Conservation (phyloP, 768 basidiomycete species). For the Xanthoconium stramineum region DNA sequence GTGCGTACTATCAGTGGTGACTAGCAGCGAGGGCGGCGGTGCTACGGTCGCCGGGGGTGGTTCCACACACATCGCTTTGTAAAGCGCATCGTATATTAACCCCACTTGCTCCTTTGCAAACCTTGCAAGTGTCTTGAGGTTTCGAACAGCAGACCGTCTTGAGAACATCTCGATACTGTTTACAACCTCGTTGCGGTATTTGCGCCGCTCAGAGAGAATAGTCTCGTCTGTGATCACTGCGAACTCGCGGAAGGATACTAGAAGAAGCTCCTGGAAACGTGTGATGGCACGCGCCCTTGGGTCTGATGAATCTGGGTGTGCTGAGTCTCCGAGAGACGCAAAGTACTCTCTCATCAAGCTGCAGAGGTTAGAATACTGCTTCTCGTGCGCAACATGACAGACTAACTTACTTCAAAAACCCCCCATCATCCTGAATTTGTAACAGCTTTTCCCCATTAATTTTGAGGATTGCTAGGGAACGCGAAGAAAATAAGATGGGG, state of each 20-base stretch:
- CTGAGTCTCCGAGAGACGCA: slow-evolving; percentile 87
- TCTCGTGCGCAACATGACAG: not conserved
- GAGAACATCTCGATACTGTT: slow-evolving; percentile 92
- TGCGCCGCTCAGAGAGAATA: slow-evolving; percentile 80
- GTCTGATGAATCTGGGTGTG: slow-evolving; percentile 85
- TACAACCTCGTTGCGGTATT: slow-evolving; percentile 86
- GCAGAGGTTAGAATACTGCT: not conserved
- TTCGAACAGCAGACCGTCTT: slow-evolving; percentile 87
- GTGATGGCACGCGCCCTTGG: slow-evolving; percentile 91
- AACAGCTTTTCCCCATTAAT: slow-evolving; percentile 93
- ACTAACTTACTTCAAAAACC: slow-evolving; percentile 82
- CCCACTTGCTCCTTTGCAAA: slow-evolving; percentile 88
- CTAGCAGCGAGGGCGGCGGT: slow-evolving; percentile 49
- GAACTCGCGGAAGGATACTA: slow-evolving; percentile 98
- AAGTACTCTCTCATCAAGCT: slow-evolving; percentile 97
- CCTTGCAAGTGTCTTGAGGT: slow-evolving; percentile 71
- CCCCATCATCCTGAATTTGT: slow-evolving; percentile 94
- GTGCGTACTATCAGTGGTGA: slow-evolving; percentile 55
- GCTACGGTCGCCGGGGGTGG: slow-evolving; percentile 60
- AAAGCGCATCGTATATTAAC: slow-evolving; percentile 88
- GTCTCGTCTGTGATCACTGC: slow-evolving; percentile 94
- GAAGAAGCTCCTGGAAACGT: slow-evolving; percentile 93
- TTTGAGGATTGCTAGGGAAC: slow-evolving; percentile 81
- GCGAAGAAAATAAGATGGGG: slow-evolving; percentile 10
- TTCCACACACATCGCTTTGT: slow-evolving; percentile 75